These are phyloP conservation scores for Rhodotorula glutinis DNA, from an alignment of 1,284 basidiomycete genomes.

Conservation along the genomic window DNA sequence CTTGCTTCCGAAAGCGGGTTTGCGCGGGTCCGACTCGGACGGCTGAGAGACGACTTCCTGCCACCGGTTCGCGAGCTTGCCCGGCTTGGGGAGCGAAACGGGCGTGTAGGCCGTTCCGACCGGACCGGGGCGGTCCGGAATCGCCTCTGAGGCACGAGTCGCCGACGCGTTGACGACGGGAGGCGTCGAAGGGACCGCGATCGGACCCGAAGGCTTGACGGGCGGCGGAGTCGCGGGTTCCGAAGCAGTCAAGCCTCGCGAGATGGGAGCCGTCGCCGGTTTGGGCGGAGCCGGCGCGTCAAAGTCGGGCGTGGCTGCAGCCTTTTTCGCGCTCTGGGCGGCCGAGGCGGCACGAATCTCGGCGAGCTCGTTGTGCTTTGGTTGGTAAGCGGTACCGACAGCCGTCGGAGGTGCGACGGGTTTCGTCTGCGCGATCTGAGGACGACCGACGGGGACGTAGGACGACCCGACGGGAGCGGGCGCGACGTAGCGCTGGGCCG, in stretches of 20 bases:
- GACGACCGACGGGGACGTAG: slow-evolving; percentile 47
- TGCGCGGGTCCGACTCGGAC: neutral
- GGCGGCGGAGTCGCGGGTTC: slow-evolving; percentile 53
- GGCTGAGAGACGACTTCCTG: slow-evolving; percentile 46
- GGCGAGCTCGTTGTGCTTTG: slow-evolving; percentile 46
- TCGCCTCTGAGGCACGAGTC: slow-evolving; percentile 43
- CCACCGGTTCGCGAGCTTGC: slow-evolving; percentile 81
- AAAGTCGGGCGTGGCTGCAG: neutral
- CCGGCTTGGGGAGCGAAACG: slow-evolving; percentile 75
- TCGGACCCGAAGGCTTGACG: neutral
- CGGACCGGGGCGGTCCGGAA: slow-evolving; percentile 40
- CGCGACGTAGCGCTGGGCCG: slow-evolving; percentile 42
- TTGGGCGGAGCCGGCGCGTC: slow-evolving; percentile 45
- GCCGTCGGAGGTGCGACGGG: slow-evolving; percentile 35
- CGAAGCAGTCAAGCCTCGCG: slow-evolving; percentile 49
- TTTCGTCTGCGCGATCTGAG: slow-evolving; percentile 43
- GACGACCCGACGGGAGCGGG: slow-evolving; percentile 42
- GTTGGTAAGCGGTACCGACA: slow-evolving; percentile 47
- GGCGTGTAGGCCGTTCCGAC: slow-evolving; percentile 79
- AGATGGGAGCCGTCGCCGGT: slow-evolving; percentile 48
- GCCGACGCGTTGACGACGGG: slow-evolving; percentile 54
- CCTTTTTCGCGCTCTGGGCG: neutral
- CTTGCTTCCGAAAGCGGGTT: neutral
- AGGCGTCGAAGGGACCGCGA: slow-evolving; percentile 40
- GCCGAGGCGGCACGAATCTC: slow-evolving; percentile 42